These are phyloP conservation scores for Globisporangium megalacanthum DNA, from an alignment of 352 stramenopile species.

Conservation along the genomic window DNA sequence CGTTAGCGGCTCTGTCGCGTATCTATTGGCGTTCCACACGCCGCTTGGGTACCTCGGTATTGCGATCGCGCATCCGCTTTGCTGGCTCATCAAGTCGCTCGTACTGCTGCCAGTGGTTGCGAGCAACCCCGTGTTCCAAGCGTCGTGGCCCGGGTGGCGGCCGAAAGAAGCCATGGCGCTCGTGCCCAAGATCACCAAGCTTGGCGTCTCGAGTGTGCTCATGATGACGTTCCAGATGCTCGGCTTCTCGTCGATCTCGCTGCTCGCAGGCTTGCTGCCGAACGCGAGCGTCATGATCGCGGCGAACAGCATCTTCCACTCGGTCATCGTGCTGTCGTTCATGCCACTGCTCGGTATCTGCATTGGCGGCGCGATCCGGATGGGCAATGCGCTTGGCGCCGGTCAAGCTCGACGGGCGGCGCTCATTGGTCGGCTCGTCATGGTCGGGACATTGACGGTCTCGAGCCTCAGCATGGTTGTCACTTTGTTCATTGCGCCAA, in stretches of 20 bases:
- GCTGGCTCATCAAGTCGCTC: conserved; percentile 19
- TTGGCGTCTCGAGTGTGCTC: conserved; percentile 12
- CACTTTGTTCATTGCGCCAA: conserved; percentile 14
- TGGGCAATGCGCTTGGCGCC: conserved; percentile 29
- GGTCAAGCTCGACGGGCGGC: conserved; percentile 19
- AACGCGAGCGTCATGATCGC: conserved; percentile 27
- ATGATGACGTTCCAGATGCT: conserved; percentile 19
- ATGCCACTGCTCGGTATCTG: conserved; percentile 24
- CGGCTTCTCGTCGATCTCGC: conserved; percentile 14
- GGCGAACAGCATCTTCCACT: conserved; percentile 28
- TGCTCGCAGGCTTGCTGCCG: conserved; percentile 21
- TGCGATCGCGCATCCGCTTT: conserved; percentile 20
- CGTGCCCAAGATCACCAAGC: conserved; percentile 9
- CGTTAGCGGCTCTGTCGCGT: conserved; percentile 19
- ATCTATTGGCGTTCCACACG: conserved; percentile 32
- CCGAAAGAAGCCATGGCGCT: conserved; percentile 10
- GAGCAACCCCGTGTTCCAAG: conserved; percentile 16
- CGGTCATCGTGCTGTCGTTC: conserved; percentile 23
- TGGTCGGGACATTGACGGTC: conserved; percentile 11
- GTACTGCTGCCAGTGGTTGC: conserved; percentile 18
- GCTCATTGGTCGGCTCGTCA: conserved; percentile 15
- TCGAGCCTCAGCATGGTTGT: conserved; percentile 15
- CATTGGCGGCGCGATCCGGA: conserved; percentile 24
- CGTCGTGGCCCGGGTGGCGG: conserved; percentile 18
- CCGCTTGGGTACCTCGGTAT: conserved; percentile 30